Evolutionary conservation across 768 basidiomycete genomes (phyloP).

Genomic region (Kwoniella dejecticola): DNA sequence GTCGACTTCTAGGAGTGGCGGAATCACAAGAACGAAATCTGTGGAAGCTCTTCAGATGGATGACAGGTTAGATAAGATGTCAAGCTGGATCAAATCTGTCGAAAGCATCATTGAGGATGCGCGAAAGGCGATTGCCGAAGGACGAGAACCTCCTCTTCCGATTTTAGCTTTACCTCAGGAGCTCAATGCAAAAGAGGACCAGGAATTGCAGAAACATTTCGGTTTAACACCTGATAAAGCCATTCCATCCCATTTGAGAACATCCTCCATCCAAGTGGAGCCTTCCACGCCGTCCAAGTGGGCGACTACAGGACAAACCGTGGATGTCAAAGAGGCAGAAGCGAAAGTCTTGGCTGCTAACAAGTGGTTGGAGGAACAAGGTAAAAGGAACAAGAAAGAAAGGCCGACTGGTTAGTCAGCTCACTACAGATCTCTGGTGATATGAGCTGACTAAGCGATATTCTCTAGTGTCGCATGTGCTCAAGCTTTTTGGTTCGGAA

Average conservation of each 20-base stretch:
- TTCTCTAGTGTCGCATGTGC: slow-evolving; percentile 39
- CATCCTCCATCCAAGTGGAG: slow-evolving; percentile 43
- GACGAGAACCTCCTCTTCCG: slow-evolving; percentile 43
- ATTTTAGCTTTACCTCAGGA: slow-evolving; percentile 26
- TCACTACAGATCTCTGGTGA: neutral
- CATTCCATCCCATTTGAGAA: slow-evolving; percentile 38
- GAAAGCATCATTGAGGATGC: slow-evolving; percentile 53
- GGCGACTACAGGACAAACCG: slow-evolving; percentile 31
- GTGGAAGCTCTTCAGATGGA: slow-evolving; percentile 39
- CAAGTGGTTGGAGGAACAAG: slow-evolving; percentile 28
- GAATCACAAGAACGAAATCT: slow-evolving; percentile 5
- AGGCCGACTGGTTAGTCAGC: slow-evolving; percentile 37
- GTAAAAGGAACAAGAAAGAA: slow-evolving; percentile 39
- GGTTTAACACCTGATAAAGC: slow-evolving; percentile 39
- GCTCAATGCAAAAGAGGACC: slow-evolving; percentile 1
- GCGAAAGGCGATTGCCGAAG: slow-evolving; percentile 46
- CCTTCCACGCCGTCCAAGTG: slow-evolving; percentile 52
- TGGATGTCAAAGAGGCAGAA: slow-evolving; percentile 30
- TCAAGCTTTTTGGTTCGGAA: slow-evolving; percentile 45
- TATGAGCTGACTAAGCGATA: slow-evolving; percentile 6
- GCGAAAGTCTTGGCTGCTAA: slow-evolving; percentile 32
- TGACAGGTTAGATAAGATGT: slow-evolving; percentile 32
- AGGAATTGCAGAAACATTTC: slow-evolving; percentile 6
- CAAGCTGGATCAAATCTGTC: slow-evolving; percentile 43
- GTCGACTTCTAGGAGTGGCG: neutral